Evolutionary conservation across 2,329 filamentous ascomycete species (phyloP), one percentile per base, ranked within the genome.

Genomic region (Ophiosphaerella narmari): DNA sequence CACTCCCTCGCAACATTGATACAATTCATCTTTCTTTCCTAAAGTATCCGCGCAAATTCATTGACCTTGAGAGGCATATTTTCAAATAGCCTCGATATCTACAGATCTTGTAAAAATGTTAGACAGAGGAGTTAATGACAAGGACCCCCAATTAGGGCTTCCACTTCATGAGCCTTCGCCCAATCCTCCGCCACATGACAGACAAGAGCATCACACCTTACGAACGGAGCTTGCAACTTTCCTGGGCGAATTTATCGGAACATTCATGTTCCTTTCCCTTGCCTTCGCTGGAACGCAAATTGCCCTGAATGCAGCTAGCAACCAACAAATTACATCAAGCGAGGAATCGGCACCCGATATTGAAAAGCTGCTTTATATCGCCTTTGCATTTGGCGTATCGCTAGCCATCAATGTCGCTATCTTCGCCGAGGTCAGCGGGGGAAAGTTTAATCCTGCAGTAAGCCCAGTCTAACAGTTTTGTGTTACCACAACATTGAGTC

Each of bases 241-340:
- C 35, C 35, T 75, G 5, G 77, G 77, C 32, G 77, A 79, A 46
- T 75, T 78, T 45, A 67, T 74, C 39, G 77, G 77, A 38, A 77
- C 75, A 0, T 76, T 78, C 55, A 70, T 79, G 53, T 79, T 79
- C 59, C 65, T 79, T 18, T 67, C 63, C 29, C 55, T 72, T 32
- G 65, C 68, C 3, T 70, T 70, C 43, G 51, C 64, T 16, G 65
- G 63, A 21, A 67, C 67, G 11, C 80, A 84, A 64, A 72, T 82
- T 18, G 73, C 77, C 54, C 80, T 81, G 44, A 77, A 80, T 6
- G 59, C 62, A 31, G 52, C 62, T 5, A 46, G 46, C n/a, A 49
- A 43, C 18, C 37, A 51, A 74, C 72, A 57, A 77, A 48, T 61
- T 23, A 55, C 45, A 4, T 46, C 52, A 7, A 50, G 48, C 35